phyloP scores from a whole-genome alignment of 495 filamentous ascomycete species.

The Penicillium ochrochloron region DNA sequence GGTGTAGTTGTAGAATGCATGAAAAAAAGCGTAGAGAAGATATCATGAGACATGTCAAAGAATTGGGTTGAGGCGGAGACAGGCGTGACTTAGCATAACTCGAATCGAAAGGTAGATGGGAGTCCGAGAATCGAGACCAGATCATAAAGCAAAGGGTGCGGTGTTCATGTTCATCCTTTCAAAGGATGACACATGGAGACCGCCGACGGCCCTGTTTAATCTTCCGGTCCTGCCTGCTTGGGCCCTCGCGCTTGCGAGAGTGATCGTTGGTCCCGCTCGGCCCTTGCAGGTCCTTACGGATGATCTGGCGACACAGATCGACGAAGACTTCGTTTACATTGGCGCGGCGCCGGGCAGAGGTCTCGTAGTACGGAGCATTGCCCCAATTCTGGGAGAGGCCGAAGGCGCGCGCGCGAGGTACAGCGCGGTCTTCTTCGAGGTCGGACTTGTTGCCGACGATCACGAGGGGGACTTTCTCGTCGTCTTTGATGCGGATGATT shows the following conservation, averaged over 20 bases:
- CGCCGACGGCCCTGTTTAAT: constrained; percentile 37
- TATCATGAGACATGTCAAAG: constrained; percentile 34
- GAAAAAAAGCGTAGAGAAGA: constrained; percentile 23
- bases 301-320: constrained; percentile 91
- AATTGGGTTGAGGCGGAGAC: constrained; percentile 26
- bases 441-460: constrained; percentile 98
- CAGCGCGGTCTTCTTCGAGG: constrained; percentile 86
- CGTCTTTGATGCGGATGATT: constrained; percentile 96
- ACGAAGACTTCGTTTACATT: constrained; percentile 97
- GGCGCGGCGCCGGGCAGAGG: constrained; percentile 77
- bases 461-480: constrained; percentile 87
- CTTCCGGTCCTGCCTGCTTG: constrained; percentile 39
- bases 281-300: constrained; percentile 67
- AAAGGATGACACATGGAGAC: constrained; percentile 52
- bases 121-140: neutral
- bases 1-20: constrained; percentile 29
- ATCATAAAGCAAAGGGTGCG: constrained; percentile 2
- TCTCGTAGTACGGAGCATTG: constrained; percentile 92
- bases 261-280: constrained; percentile 49
- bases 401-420: constrained; percentile 83
- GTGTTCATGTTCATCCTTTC: constrained; percentile 12
- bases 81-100: constrained; percentile 21
- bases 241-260: constrained; percentile 43
- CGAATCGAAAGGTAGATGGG: neutral
- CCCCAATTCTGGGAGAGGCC: constrained; percentile 87